These are phyloP conservation scores for Botrytis fragariae DNA, from an alignment of 2,329 filamentous ascomycete genomes.

Conservation along the genomic window DNA sequence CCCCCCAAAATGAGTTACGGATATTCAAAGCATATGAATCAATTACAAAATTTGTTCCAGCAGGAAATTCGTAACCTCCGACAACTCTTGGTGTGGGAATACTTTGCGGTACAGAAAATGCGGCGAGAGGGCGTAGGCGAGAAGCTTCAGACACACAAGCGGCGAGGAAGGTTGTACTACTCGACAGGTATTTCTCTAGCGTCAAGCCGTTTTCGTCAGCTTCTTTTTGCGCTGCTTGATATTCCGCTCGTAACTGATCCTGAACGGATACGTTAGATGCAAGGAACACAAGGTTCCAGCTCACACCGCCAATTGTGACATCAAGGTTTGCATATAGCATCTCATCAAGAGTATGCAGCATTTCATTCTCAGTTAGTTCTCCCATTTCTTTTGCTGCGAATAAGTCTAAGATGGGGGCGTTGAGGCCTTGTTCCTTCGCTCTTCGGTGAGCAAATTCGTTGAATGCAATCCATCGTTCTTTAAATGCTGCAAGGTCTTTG, in stretches of 20 bases:
- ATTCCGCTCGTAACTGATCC: conserved; percentile 2
- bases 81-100: conserved; percentile 40
- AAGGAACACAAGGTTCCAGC: conserved; percentile 46
- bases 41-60: conserved; percentile 43
- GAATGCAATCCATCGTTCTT: conserved; percentile 38
- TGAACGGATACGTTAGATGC: conserved; percentile 41
- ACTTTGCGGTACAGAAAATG: conserved; percentile 45
- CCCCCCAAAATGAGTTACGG: conserved; percentile 42
- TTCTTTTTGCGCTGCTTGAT: not conserved
- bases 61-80: conserved; percentile 41
- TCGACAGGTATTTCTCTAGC: conserved; percentile 33
- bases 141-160: conserved; percentile 43
- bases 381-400: conserved; percentile 28
- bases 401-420: conserved; percentile 24
- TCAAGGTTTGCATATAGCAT: conserved; percentile 49
- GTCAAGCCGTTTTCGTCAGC: conserved; percentile 1
- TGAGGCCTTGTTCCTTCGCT: conserved; percentile 8
- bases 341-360: conserved; percentile 47
- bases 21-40: conserved; percentile 47
- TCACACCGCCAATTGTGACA: conserved; percentile 44
- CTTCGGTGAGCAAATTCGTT: conserved; percentile 35
- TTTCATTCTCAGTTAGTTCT: conserved; percentile 33
- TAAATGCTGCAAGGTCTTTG: conserved; percentile 36
- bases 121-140: conserved; percentile 24
- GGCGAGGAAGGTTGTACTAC: conserved; percentile 34